These are phyloP conservation scores for Cordyceps sp. DNA, from an alignment of 2,329 filamentous ascomycete genomes.

Conservation along the genomic window DNA sequence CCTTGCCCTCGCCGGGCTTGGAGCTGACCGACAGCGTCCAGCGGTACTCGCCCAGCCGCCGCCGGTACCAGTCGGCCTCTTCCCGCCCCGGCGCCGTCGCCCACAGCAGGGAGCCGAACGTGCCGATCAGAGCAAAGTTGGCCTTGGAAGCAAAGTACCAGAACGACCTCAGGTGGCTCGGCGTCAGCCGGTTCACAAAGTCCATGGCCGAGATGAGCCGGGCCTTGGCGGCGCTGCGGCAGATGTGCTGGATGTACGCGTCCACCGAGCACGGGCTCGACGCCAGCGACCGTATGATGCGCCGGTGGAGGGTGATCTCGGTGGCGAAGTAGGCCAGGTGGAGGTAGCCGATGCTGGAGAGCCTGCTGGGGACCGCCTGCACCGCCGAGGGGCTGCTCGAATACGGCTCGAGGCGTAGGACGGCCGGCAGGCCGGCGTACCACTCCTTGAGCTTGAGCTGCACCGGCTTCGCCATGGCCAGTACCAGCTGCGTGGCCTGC, in stretches of 20 bases:
- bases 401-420: slow-evolving; percentile 49
- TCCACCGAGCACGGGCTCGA: slow-evolving; percentile 34
- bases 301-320: slow-evolving; percentile 82
- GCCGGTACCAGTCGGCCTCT: slow-evolving; percentile 84
- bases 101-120: slow-evolving; percentile 80
- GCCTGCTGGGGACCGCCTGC: slow-evolving; percentile 20
- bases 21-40: slow-evolving; percentile 86
- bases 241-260: slow-evolving; percentile 78
- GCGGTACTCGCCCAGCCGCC: slow-evolving; percentile 71
- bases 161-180: slow-evolving; percentile 73
- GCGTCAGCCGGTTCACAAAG: slow-evolving; percentile 83
- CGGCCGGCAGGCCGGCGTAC: slow-evolving; percentile 52
- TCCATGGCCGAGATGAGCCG: slow-evolving; percentile 93
- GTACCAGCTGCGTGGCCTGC: slow-evolving; percentile 55
- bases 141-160: slow-evolving; percentile 83
- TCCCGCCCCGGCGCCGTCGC: slow-evolving; percentile 75
- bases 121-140: slow-evolving; percentile 89
- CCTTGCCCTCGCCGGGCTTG: slow-evolving; percentile 45
- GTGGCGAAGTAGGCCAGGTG: slow-evolving; percentile 88
- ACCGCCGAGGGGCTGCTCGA: slow-evolving; percentile 9
- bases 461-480: slow-evolving; percentile 64
- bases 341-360: slow-evolving; percentile 56
- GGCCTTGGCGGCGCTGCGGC: slow-evolving; percentile 83
- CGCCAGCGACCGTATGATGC: slow-evolving; percentile 68
- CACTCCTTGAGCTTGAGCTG: slow-evolving; percentile 72